These are phyloP conservation scores for Mycosphaerelloides madeirae DNA, from an alignment of 2,329 filamentous ascomycete species.

Conservation along the genomic window DNA sequence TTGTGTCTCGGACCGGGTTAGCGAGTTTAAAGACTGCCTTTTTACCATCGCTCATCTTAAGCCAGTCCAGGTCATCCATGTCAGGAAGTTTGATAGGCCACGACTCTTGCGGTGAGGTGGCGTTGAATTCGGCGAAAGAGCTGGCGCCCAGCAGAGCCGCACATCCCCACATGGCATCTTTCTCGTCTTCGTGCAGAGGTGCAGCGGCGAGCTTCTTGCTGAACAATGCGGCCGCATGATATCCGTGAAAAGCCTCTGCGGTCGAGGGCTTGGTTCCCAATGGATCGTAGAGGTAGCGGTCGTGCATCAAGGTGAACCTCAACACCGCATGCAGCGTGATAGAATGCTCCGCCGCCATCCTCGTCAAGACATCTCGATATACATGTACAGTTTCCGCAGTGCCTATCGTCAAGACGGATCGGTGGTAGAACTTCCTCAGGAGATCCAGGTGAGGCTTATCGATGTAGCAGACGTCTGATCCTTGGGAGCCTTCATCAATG, in stretches of 20 bases:
- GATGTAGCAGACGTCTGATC: slow-evolving; percentile 14
- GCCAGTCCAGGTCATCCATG: slow-evolving; percentile 52
- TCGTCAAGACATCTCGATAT: slow-evolving; percentile 19
- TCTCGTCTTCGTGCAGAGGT: slow-evolving; percentile 36
- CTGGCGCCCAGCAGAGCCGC: slow-evolving; percentile 46
- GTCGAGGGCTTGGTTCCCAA: slow-evolving; percentile 21
- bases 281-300: slow-evolving; percentile 38
- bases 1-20: slow-evolving; percentile 46
- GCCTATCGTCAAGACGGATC: slow-evolving; percentile 24
- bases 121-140: slow-evolving; percentile 44
- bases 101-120: slow-evolving; percentile 39
- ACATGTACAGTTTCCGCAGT: slow-evolving; percentile 19
- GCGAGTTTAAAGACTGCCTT: slow-evolving; percentile 49
- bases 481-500: slow-evolving; percentile 6
- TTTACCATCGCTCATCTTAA: slow-evolving; percentile 55
- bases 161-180: slow-evolving; percentile 46
- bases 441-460: slow-evolving; percentile 19
- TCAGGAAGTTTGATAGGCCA: slow-evolving; percentile 53
- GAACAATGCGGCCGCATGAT: slow-evolving; percentile 47
- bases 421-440: slow-evolving; percentile 21
- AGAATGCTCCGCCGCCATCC: slow-evolving; percentile 31
- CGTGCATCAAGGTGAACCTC: slow-evolving; percentile 51
- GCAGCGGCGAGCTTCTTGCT: slow-evolving; percentile 36
- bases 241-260: slow-evolving; percentile 45
- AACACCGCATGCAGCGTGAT: slow-evolving; percentile 54